A percentile compares a stretch with the other conserved stretches of the same genome.
phyloP scores from a whole-genome alignment of 257 asterid genomes.

The Apocynum venetum region DNA sequence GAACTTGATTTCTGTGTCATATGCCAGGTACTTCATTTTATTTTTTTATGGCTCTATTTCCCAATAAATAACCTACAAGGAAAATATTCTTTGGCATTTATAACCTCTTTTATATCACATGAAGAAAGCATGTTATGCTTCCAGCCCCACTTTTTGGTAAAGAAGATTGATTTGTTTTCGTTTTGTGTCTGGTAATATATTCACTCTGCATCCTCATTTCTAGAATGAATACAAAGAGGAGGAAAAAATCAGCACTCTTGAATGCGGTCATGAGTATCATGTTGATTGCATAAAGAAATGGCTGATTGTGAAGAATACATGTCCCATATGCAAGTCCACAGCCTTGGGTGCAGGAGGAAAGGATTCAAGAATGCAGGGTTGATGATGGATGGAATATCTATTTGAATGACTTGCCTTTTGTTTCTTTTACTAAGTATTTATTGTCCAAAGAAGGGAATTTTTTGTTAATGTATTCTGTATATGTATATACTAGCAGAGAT shows the following conservation, averaged over 20 bases:
- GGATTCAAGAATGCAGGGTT: conserved; percentile 26
- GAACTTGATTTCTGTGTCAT: conserved; percentile 61
- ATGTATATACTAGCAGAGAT: conserved; percentile 56
- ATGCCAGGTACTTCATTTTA: conserved; percentile 56
- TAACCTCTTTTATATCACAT: background rate
- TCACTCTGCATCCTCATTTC: background rate
- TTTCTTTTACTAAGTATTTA: conserved; percentile 26
- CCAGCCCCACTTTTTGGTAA: background rate
- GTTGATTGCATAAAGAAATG: conserved; percentile 62
- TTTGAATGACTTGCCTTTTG: conserved; percentile 17
- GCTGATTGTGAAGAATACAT: conserved; percentile 58
- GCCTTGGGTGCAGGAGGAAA: conserved; percentile 42
- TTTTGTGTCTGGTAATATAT: conserved; percentile 3
- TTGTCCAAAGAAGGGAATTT: conserved; percentile 27
- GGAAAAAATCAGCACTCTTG: conserved; percentile 50
- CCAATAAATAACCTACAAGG: background rate
- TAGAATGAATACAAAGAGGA: conserved; percentile 51
- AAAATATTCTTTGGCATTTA: background rate
- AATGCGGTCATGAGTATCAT: conserved; percentile 77
- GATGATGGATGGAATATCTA: conserved; percentile 9
- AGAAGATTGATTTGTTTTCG: background rate
- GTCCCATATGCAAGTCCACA: conserved; percentile 75
- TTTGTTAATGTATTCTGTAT: conserved; percentile 45
- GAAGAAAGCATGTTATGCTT: background rate
- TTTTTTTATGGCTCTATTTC: background rate